These are phyloP conservation scores for Lipomyces orientalis DNA, from an alignment of 805 yeast species.

Conservation along the genomic window DNA sequence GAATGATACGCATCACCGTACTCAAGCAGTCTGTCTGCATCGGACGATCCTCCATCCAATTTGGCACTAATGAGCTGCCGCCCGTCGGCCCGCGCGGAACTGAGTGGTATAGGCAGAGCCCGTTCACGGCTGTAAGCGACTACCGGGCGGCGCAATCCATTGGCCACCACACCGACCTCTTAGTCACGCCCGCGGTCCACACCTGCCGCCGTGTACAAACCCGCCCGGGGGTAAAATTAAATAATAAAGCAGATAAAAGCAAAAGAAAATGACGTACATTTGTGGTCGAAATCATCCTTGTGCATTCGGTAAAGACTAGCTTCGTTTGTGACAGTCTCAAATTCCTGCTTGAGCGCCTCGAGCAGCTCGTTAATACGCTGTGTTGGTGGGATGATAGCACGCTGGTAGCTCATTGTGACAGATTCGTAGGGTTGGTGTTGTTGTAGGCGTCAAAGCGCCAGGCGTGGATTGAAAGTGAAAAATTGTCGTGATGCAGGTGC, in stretches of 20 bases:
- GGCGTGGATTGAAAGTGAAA: background rate
- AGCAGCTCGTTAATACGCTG: conserved; percentile 71
- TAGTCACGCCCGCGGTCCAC: too few relatives aligned
- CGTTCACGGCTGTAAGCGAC: too few relatives aligned
- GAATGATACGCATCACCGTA: too few relatives aligned
- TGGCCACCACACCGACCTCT: too few relatives aligned
- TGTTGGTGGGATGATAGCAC: conserved; percentile 42
- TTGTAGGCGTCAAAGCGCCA: background rate
- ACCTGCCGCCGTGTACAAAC: background rate
- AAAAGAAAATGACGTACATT: conserved; percentile 48
- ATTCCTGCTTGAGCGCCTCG: conserved; percentile 91
- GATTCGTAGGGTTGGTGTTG: background rate
- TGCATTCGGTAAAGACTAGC: conserved; percentile 85
- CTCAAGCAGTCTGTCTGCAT: too few relatives aligned
- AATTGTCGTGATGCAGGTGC: background rate
- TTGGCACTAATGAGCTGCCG: too few relatives aligned
- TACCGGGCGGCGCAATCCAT: too few relatives aligned
- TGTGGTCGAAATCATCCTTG: conserved; percentile 89
- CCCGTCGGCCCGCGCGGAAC: too few relatives aligned
- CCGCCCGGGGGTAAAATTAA: background rate
- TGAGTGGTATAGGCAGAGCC: too few relatives aligned
- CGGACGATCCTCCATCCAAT: too few relatives aligned
- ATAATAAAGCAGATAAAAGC: conserved; percentile 4
- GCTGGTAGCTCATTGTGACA: conserved; percentile 41
- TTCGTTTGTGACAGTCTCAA: conserved; percentile 81